Conservation (phyloP, 805 yeast genomes). For the Hanseniaspora vineae region DNA sequence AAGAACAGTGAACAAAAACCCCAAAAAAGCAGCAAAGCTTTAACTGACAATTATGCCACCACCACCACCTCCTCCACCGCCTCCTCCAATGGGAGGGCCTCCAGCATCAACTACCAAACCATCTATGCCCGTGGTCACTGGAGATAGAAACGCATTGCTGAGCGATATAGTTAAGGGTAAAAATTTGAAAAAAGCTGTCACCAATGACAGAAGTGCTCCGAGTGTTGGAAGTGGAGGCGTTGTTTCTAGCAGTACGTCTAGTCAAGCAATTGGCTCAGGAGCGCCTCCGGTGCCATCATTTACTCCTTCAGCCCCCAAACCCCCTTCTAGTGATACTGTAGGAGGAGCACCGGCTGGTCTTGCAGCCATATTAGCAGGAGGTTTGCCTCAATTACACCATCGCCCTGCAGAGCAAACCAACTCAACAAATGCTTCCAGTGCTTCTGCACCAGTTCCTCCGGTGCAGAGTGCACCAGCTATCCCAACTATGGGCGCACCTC, state of each 20-base stretch:
- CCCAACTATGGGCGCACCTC: conserved; percentile 12
- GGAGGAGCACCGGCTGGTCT: conserved; percentile 7
- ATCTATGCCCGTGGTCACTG: conserved; percentile 22
- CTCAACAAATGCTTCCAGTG: conserved; percentile 13
- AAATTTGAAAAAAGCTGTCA: conserved; percentile 43
- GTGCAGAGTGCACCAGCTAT: conserved; percentile 10
- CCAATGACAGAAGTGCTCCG: conserved; percentile 61
- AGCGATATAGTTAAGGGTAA: conserved; percentile 74
- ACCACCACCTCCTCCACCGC: conserved; percentile 46
- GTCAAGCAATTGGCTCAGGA: conserved; percentile 7
- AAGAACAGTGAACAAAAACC: not conserved
- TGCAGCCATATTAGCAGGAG: conserved; percentile 20
- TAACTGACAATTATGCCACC: conserved; percentile 24
- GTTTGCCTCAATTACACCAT: conserved; percentile 20
- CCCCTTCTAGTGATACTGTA: too few relatives aligned
- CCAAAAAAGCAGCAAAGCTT: too few relatives aligned
- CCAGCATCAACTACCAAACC: conserved; percentile 22
- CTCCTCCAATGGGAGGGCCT: conserved; percentile 20
- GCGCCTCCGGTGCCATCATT: conserved; percentile 11
- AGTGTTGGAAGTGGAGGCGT: conserved; percentile 29
- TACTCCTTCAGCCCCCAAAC: not conserved
- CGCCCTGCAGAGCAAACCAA: conserved; percentile 3
- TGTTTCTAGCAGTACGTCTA: conserved; percentile 6
- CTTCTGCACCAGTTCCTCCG: conserved; percentile 4
- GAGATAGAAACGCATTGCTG: conserved; percentile 41